A percentile compares a stretch with the other conserved stretches of the same genome.
Conservation (phyloP, 108 stramenopile species). For the Skeletonema potamos region DNA sequence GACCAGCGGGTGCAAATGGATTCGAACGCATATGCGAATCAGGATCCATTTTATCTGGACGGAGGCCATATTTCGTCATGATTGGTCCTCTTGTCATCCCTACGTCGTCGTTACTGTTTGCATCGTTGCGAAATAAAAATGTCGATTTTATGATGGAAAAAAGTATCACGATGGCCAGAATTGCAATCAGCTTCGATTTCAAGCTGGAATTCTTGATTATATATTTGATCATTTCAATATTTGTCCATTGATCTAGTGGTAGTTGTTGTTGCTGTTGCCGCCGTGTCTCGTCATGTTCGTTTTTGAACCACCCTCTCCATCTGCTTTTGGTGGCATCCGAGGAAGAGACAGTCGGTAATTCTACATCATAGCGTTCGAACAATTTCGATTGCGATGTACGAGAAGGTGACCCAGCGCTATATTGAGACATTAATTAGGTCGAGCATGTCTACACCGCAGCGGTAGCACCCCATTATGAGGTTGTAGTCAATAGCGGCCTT, state of each 20-base stretch:
- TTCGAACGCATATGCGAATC: slow-evolving; percentile 2
- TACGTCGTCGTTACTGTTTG: not conserved
- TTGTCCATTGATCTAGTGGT: slow-evolving; percentile 5
- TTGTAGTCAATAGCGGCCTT: no score
- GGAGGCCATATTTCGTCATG: not conserved
- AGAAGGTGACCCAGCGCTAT: no score
- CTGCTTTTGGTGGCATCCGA: not conserved
- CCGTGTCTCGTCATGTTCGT: not conserved
- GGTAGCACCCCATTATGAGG: no score
- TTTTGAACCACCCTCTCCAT: not conserved
- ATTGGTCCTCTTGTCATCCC: not conserved
- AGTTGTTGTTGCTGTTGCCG: not conserved
- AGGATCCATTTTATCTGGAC: not conserved
- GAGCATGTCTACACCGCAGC: no score
- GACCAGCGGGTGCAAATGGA: slow-evolving; percentile 9
- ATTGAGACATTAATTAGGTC: no score
- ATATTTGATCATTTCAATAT: slow-evolving; percentile 1
- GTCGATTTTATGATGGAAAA: not conserved
- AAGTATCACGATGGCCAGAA: not conserved
- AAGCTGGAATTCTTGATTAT: not conserved
- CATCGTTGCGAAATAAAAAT: not conserved
- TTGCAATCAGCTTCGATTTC: not conserved
- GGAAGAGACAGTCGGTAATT: not conserved
- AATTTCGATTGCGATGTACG: slow-evolving; percentile 5
- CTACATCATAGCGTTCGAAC: slow-evolving; percentile 16